Evolutionary conservation across 2,329 filamentous ascomycete genomes (phyloP).

Genomic region (Graphilbum fragrans): DNA sequence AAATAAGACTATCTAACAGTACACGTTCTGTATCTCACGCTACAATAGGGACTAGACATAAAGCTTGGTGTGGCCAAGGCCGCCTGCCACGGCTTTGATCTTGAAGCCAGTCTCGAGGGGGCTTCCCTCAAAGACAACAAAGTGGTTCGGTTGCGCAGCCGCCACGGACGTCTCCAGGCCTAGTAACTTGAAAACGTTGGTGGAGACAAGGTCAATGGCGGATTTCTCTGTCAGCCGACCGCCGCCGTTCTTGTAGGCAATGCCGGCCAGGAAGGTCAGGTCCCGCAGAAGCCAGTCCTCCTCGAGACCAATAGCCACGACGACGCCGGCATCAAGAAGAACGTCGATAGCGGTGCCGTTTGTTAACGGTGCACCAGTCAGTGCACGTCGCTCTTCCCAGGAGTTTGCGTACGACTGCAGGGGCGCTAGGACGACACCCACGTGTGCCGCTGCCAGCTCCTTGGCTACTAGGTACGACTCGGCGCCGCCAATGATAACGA

Average conservation of each 20-base stretch:
- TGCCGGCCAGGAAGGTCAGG: conserved; percentile 46
- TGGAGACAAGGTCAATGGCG: conserved; percentile 44
- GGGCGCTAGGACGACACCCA: conserved; percentile 49
- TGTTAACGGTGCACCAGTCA: conserved; percentile 53
- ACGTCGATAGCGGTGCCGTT: conserved; percentile 50
- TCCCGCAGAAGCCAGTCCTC: conserved; percentile 53
- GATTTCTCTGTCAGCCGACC: conserved; percentile 40
- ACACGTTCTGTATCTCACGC: too few relatives aligned
- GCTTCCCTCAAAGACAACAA: conserved; percentile 51
- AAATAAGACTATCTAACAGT: too few relatives aligned
- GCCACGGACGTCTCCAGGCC: conserved; percentile 27
- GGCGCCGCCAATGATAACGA: conserved; percentile 50
- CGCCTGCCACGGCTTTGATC: conserved; percentile 40
- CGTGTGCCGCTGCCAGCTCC: conserved; percentile 41
- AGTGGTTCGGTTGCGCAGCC: conserved; percentile 26
- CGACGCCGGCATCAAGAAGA: conserved; percentile 46
- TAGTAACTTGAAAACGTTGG: conserved; percentile 45
- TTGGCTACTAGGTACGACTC: conserved; percentile 48
- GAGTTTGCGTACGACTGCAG: conserved; percentile 38
- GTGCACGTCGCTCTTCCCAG: conserved; percentile 51
- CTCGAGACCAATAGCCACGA: conserved; percentile 42
- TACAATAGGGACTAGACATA: conserved; percentile 12
- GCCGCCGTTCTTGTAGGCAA: conserved; percentile 42
- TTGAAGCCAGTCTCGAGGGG: conserved; percentile 47
- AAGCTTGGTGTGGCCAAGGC: conserved; percentile 24